phyloP scores from a whole-genome alignment of 768 basidiomycete species.

The Naganishia onofrii region DNA sequence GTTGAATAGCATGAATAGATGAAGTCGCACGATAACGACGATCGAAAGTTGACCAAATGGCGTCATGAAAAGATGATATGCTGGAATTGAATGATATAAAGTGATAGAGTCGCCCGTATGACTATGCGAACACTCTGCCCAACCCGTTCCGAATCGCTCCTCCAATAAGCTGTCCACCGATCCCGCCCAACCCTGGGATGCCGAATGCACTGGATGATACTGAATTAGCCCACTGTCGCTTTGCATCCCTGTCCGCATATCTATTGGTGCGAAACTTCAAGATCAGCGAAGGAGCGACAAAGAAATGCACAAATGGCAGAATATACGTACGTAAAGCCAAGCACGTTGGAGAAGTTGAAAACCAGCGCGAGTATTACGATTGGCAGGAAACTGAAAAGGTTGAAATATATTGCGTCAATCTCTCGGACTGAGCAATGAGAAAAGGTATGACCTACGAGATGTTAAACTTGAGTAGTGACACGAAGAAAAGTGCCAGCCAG shows the following conservation, averaged over 20 bases:
- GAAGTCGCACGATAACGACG: neutral
- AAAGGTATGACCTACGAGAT: slow-evolving; percentile 64
- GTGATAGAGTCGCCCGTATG: neutral
- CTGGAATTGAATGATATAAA: neutral
- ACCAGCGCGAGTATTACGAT: slow-evolving; percentile 91
- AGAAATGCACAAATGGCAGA: neutral
- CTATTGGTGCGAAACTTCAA: slow-evolving; percentile 22
- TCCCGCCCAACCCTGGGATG: slow-evolving; percentile 61
- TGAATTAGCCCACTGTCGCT: slow-evolving; percentile 80
- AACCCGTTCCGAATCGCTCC: slow-evolving; percentile 79
- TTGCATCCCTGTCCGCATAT: slow-evolving; percentile 70
- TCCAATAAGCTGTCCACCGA: slow-evolving; percentile 79
- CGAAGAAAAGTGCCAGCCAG: slow-evolving; percentile 81
- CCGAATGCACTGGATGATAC: slow-evolving; percentile 70
- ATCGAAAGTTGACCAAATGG: too few species aligned
- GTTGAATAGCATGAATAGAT: neutral
- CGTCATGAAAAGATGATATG: too few species aligned
- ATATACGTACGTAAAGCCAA: slow-evolving; percentile 92
- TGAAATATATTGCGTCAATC: neutral
- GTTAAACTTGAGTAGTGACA: slow-evolving; percentile 83
- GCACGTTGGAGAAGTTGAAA: slow-evolving; percentile 92
- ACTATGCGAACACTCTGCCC: slow-evolving; percentile 62
- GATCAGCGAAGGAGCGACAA: neutral
- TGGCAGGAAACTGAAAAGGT: slow-evolving; percentile 71
- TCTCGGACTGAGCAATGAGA: neutral